Conservation (phyloP, 75 land plant species). For the Picea glauca region DNA sequence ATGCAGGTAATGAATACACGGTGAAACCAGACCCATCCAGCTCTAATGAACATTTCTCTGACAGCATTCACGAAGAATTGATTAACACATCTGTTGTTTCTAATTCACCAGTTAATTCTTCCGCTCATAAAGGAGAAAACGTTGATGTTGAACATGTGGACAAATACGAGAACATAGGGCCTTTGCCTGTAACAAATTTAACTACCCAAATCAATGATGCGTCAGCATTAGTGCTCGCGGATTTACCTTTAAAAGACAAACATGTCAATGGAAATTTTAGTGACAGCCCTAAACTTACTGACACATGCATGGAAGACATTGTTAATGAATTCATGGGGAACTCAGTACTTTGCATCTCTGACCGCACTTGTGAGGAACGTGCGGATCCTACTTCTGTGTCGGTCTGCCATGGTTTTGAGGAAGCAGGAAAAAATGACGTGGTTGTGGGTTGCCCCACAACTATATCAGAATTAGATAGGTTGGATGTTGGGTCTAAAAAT, state of each 20-base stretch:
- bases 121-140: background rate
- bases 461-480: background rate
- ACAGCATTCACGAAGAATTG: background rate
- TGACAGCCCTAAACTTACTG: too few relatives aligned
- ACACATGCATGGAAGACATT: too few relatives aligned
- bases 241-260: too few relatives aligned
- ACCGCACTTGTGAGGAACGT: background rate
- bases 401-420: background rate
- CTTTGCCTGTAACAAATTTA: background rate
- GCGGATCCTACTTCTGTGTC: background rate
- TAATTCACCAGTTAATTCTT: background rate
- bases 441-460: background rate
- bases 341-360: too few relatives aligned
- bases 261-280: too few relatives aligned
- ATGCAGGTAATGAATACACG: background rate
- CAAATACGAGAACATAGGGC: background rate
- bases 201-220: background rate
- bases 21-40: background rate
- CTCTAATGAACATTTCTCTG: background rate
- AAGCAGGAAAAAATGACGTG: background rate
- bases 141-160: background rate
- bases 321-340: too few relatives aligned
- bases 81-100: background rate
- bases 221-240: background rate
- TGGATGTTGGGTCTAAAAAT: background rate